These are phyloP conservation scores for Peterozyma xylosa DNA, from an alignment of 805 yeast genomes.

Conservation along the genomic window DNA sequence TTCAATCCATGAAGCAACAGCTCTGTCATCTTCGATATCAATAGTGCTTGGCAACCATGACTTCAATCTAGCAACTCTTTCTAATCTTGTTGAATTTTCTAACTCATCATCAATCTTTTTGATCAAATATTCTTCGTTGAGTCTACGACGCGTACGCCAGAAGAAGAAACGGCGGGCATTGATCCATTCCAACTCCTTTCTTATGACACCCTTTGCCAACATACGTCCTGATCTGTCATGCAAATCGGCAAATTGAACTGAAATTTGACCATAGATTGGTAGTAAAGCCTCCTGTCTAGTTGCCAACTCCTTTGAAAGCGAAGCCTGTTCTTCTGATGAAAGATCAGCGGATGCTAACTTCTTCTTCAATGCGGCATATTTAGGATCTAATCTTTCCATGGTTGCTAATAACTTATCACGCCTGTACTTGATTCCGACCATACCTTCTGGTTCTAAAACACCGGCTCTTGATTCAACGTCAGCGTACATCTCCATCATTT, in stretches of 20 bases:
- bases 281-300: constrained; percentile 74
- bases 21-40: constrained; percentile 65
- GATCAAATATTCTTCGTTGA: constrained; percentile 85
- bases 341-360: constrained; percentile 47
- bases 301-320: constrained; percentile 55
- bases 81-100: constrained; percentile 53
- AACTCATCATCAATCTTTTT: constrained; percentile 63
- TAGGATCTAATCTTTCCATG: constrained; percentile 81
- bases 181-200: constrained; percentile 78
- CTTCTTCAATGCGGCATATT: constrained; percentile 60
- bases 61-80: constrained; percentile 79
- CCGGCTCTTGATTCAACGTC: constrained; percentile 95
- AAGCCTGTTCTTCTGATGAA: constrained; percentile 58
- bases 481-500: constrained; percentile 99
- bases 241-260: constrained; percentile 94
- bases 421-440: constrained; percentile 97
- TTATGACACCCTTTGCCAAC: constrained; percentile 89
- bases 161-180: constrained; percentile 92
- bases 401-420: constrained; percentile 87
- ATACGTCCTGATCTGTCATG: constrained; percentile 98
- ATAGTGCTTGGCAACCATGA: constrained; percentile 75
- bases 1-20: constrained; percentile 81
- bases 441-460: constrained; percentile 97
- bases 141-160: constrained; percentile 97
- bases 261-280: constrained; percentile 87